A percentile compares a stretch with the other conserved stretches of the same genome.
Evolutionary conservation across 176 grass and related monocot species (phyloP).

Genomic region (Phoenix dactylifera): DNA sequence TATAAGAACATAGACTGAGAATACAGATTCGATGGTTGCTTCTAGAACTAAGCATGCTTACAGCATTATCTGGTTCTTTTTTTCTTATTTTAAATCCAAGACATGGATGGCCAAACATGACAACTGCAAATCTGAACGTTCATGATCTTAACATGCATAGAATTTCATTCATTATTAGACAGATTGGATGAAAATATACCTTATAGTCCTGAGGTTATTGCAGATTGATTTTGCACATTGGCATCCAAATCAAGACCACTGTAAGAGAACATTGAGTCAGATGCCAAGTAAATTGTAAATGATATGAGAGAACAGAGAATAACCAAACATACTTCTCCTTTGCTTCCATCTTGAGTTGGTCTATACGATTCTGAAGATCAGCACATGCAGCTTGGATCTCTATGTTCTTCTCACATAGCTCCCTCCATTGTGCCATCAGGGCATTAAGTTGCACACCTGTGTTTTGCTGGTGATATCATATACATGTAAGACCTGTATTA

Average conservation of each 20-base stretch:
- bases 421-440: constrained; percentile 76
- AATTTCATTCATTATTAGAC: too few relatives aligned
- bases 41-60: too few relatives aligned
- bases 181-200: constrained; percentile 9
- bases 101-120: too few relatives aligned
- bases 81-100: too few relatives aligned
- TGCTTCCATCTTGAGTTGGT: constrained; percentile 58
- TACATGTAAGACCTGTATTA: neutral
- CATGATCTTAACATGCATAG: too few relatives aligned
- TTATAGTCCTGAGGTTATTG: constrained; percentile 23
- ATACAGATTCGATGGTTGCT: too few relatives aligned
- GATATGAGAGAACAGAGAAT: neutral
- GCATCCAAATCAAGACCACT: constrained; percentile 58
- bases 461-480: constrained; percentile 64
- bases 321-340: constrained; percentile 46
- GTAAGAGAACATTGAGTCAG: constrained; percentile 4
- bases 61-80: too few relatives aligned
- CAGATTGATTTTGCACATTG: constrained; percentile 20
- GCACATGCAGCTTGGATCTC: constrained; percentile 72
- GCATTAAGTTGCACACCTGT: constrained; percentile 67
- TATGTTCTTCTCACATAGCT: constrained; percentile 83
- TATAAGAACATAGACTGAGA: too few relatives aligned
- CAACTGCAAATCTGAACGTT: too few relatives aligned
- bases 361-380: constrained; percentile 63
- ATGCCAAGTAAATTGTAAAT: neutral